Base-by-base conservation (phyloP, 768 basidiomycete genomes). In the Boletales sp. region DNA sequence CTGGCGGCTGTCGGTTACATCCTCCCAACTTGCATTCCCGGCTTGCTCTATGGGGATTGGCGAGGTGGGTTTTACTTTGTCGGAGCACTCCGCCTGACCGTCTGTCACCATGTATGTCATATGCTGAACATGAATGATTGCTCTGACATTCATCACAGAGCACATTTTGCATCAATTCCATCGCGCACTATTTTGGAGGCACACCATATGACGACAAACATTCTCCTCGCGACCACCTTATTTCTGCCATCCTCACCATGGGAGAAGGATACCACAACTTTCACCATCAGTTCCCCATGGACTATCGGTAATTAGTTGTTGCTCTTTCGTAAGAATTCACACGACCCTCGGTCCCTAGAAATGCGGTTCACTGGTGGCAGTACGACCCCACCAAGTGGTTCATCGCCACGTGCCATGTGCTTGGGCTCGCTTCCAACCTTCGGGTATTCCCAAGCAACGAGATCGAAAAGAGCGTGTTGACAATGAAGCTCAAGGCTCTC, bases 231-330 rank as follows among this genome's bases (percentile, higher is more conserved):
- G 89, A 92, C 63, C 85, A 87, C 66, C 74, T 91, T 58, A 63
- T 92, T 39, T 91, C 90, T 30, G 90, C 90, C 10, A 74, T 92
- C 56, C 76, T 87, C 50, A 93, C 90, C 4, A 82, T 91, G 67
- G 80, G 80, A 3, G 81, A 82, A 65, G 81, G 81, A 9, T 82
- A 82, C 64, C 80, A 82, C 65, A 82, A 82, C 64, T 90, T 90
- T 68, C 88, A 91, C 67, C 89, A 91, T 63, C 88, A 93, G 57
- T 93, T 91, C 71, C 90, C 90, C 9, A 88, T 86, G 86, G 79
- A 80, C 58, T 80, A 77, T 66, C 55, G 64, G 60, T 61, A 45
- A 51, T 44, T 24, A 12, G 12, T 38, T 13, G 17, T 8, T 4
- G 14, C 13, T 43, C 32, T 27, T 38, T 38, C 40, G 35, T 17